phyloP scores from a whole-genome alignment of 441 rosid species.

The Pelargonium citronellum region DNA sequence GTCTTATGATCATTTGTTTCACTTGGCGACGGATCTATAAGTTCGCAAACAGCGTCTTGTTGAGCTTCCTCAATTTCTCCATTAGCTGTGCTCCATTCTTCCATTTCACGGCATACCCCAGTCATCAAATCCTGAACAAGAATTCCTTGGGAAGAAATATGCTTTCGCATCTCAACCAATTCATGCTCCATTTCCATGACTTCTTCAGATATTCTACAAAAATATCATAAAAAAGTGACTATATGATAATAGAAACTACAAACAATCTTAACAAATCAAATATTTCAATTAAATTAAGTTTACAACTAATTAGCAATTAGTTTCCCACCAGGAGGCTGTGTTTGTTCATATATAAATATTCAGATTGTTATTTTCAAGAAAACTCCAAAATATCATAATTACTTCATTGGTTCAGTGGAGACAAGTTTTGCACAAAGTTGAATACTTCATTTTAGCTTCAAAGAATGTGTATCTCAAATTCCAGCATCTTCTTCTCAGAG shows the following conservation, averaged over 20 bases:
- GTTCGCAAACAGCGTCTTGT: conserved; percentile 31
- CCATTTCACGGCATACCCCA: conserved; percentile 67
- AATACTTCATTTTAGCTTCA: neutral
- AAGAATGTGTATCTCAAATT: too few relatives aligned
- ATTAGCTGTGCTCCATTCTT: conserved; percentile 52
- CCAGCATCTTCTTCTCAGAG: neutral
- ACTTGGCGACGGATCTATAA: conserved; percentile 26
- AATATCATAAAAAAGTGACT: neutral
- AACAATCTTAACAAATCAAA: neutral
- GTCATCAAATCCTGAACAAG: conserved; percentile 81
- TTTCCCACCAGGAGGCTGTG: neutral
- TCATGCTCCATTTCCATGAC: conserved; percentile 90
- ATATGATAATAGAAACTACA: conserved; percentile 11
- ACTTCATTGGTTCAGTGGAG: neutral
- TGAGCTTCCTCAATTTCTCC: conserved; percentile 30
- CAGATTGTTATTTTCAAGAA: neutral
- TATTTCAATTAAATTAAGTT: neutral
- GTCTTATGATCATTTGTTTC: conserved; percentile 32
- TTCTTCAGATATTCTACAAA: conserved; percentile 79
- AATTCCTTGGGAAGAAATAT: conserved; percentile 77
- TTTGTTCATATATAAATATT: too few relatives aligned
- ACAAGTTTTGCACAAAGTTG: neutral
- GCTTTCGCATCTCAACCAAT: conserved; percentile 68
- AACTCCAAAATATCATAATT: neutral
- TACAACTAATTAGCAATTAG: neutral